These are phyloP conservation scores for Antrodiella citrinella DNA, from an alignment of 768 basidiomycete genomes.

Conservation along the genomic window DNA sequence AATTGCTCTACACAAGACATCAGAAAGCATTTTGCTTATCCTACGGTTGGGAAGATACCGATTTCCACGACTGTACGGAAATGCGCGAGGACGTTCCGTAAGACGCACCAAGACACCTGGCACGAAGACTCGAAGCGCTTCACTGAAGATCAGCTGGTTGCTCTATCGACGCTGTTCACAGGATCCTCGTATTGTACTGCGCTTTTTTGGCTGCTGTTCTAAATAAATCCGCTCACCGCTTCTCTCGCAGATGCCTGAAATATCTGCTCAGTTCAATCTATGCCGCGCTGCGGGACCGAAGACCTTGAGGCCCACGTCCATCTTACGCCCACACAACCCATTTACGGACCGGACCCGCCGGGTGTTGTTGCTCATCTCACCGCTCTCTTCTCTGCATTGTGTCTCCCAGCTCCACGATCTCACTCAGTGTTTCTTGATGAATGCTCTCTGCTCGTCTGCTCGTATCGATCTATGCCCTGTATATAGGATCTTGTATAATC, in stretches of 20 bases:
- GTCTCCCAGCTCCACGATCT: no score
- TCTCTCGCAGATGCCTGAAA: neutral
- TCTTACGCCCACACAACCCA: no score
- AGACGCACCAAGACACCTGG: constrained; percentile 85
- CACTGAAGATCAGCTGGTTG: constrained; percentile 74
- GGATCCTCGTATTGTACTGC: constrained; percentile 77
- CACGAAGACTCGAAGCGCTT: constrained; percentile 84
- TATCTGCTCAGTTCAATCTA: no score
- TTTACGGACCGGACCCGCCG: no score
- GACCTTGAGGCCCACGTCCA: no score
- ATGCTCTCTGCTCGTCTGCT: no score
- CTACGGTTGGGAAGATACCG: constrained; percentile 44
- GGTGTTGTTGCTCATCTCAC: no score
- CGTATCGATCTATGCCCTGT: no score
- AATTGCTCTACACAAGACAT: neutral
- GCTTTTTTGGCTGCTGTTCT: neutral
- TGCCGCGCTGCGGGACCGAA: no score
- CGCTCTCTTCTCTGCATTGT: no score
- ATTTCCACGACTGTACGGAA: constrained; percentile 79
- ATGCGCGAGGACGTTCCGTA: constrained; percentile 74
- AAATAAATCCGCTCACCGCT: neutral
- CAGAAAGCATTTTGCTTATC: neutral
- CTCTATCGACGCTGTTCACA: constrained; percentile 75
- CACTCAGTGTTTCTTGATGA: no score
- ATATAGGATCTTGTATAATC: no score